Percentiles rank a stretch among this genome's conserved stretches.
Conservation (phyloP, 192 early-diverging fungal genomes). For the Backusella circina region DNA sequence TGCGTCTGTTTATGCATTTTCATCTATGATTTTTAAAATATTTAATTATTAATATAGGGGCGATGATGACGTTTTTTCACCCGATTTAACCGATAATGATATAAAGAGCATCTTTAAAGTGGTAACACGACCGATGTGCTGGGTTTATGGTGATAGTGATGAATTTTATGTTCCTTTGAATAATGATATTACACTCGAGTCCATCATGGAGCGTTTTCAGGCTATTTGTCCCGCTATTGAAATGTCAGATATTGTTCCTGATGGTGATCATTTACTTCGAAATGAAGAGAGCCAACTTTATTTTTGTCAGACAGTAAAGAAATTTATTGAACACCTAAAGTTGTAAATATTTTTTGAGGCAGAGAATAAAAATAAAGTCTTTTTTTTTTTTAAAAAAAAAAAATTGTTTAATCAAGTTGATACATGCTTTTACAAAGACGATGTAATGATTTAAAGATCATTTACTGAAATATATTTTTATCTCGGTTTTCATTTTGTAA, state of each 20-base stretch:
- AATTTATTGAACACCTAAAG: conserved; percentile 8
- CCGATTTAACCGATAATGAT: conserved; percentile 3
- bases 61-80: conserved; percentile 1
- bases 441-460: no score
- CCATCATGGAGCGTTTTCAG: background rate
- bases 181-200: background rate
- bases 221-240: background rate
- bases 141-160: background rate
- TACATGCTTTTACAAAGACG: no score
- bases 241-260: background rate
- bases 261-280: background rate
- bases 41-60: background rate
- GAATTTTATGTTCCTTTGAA: background rate
- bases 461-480: no score
- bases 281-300: background rate
- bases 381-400: no score
- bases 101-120: background rate
- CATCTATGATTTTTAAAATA: no score
- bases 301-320: conserved; percentile 24
- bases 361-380: background rate
- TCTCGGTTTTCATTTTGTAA: no score
- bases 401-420: no score
- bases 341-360: background rate
- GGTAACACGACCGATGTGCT: background rate
- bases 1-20: conserved; percentile 6